Evolutionary conservation across 805 yeast genomes (phyloP).

Genomic region (Yarrowia sp.): DNA sequence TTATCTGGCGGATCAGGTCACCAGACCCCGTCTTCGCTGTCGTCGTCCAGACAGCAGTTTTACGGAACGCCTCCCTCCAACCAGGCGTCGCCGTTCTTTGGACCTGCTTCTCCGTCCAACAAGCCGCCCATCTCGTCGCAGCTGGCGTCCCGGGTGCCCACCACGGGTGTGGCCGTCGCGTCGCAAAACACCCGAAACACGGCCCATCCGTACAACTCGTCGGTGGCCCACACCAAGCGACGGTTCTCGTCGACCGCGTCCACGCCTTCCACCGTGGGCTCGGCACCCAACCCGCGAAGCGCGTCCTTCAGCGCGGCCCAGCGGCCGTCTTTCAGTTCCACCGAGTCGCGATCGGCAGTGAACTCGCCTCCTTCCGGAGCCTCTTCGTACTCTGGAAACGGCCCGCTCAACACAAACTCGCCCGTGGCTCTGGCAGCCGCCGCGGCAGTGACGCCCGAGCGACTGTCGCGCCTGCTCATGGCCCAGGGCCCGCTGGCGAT

Average conservation of each 20-base stretch:
- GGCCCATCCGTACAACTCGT: constrained; percentile 15
- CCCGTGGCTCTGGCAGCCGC: constrained; percentile 90
- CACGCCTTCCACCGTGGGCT: not conserved
- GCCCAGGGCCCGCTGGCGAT: constrained; percentile 86
- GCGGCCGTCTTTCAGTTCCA: not conserved
- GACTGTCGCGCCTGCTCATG: constrained; percentile 65
- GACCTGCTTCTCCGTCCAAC: constrained; percentile 7
- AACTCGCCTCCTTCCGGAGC: constrained; percentile 7
- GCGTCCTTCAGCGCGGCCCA: constrained; percentile 10
- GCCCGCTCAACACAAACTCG: constrained; percentile 58
- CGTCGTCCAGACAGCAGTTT: constrained; percentile 2
- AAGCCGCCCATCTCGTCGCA: constrained; percentile 4
- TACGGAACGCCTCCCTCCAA: constrained; percentile 26
- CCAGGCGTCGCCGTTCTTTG: constrained; percentile 25
- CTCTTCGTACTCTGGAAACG: constrained; percentile 15
- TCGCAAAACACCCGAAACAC: not conserved
- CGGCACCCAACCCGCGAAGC: constrained; percentile 20
- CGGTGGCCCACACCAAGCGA: constrained; percentile 9
- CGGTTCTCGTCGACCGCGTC: constrained; percentile 19
- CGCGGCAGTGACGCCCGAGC: constrained; percentile 73
- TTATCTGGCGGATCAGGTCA: constrained; percentile 1
- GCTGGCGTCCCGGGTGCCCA: constrained; percentile 13
- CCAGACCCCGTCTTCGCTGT: constrained; percentile 13
- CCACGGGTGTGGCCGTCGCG: not conserved
- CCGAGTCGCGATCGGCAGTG: constrained; percentile 6